A percentile compares a stretch with the other conserved stretches of the same genome.
These are phyloP conservation scores for Dipodascus albidus DNA, from an alignment of 805 yeast species.

Conservation along the genomic window DNA sequence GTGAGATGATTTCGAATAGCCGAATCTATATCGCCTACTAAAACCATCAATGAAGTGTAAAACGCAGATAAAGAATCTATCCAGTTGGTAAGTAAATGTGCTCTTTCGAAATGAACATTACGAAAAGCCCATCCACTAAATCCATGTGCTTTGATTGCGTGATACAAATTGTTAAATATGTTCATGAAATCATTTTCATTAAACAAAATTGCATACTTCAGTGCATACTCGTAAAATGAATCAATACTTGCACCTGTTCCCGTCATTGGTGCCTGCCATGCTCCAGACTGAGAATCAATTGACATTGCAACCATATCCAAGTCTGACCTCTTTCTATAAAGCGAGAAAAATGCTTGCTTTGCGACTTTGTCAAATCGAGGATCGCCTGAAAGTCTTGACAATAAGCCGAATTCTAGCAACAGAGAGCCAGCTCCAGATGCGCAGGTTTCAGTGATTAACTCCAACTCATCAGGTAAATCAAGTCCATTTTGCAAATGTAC, in stretches of 20 bases:
- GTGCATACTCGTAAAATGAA: conserved; percentile 80
- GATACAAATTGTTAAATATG: conserved; percentile 46
- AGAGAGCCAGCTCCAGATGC: conserved; percentile 83
- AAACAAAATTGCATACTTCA: conserved; percentile 65
- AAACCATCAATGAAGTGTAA: conserved; percentile 75
- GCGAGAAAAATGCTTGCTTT: conserved; percentile 47
- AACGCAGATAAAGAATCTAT: conserved; percentile 81
- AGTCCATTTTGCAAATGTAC: conserved; percentile 54
- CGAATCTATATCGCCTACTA: conserved; percentile 60
- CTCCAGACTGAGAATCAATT: conserved; percentile 44
- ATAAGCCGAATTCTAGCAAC: conserved; percentile 63
- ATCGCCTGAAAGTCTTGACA: conserved; percentile 69
- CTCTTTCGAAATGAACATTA: conserved; percentile 46
- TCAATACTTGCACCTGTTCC: conserved; percentile 91
- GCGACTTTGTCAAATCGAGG: conserved; percentile 53
- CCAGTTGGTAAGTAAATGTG: conserved; percentile 48
- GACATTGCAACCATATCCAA: conserved; percentile 70
- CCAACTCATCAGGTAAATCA: conserved; percentile 10
- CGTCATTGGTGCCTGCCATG: conserved; percentile 47
- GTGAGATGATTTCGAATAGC: conserved; percentile 53
- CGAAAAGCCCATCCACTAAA: conserved; percentile 39
- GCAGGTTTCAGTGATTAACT: conserved; percentile 49
- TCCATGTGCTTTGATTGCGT: conserved; percentile 42
- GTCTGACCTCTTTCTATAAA: conserved; percentile 58
- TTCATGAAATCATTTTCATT: conserved; percentile 40